A percentile compares a stretch with the other conserved stretches of the same genome.
phyloP scores from a whole-genome alignment of 768 basidiomycete species.

The Termitomyces sp. region DNA sequence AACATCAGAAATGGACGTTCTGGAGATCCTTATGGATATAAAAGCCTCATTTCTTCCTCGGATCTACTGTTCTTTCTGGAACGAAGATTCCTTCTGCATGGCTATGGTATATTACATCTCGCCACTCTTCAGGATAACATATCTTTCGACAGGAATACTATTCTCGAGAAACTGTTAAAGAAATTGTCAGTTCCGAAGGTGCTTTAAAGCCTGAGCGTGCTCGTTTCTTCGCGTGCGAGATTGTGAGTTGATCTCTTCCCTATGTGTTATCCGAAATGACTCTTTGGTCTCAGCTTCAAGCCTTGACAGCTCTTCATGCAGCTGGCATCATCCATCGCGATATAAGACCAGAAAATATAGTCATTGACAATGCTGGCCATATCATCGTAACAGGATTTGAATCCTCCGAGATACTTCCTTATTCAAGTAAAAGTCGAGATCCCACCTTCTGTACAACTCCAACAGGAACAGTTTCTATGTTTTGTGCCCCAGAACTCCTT shows the following conservation, averaged over 20 bases:
- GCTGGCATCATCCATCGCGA: slow-evolving; percentile 44
- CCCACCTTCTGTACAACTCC: slow-evolving; percentile 45
- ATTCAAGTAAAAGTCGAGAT: slow-evolving; percentile 15
- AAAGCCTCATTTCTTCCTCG: slow-evolving; percentile 33
- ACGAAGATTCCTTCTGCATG: slow-evolving; percentile 32
- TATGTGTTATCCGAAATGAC: neutral
- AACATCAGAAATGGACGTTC: slow-evolving; percentile 29
- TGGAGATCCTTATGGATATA: slow-evolving; percentile 31
- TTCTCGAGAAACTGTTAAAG: slow-evolving; percentile 25
- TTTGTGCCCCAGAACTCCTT: slow-evolving; percentile 50
- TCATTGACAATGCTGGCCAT: slow-evolving; percentile 43
- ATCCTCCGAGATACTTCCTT: slow-evolving; percentile 35
- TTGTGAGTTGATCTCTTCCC: slow-evolving; percentile 29
- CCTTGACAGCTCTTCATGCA: slow-evolving; percentile 39
- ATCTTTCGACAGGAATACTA: slow-evolving; percentile 27
- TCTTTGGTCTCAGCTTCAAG: slow-evolving; percentile 30
- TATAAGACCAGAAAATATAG: slow-evolving; percentile 40
- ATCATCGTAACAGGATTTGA: slow-evolving; percentile 41
- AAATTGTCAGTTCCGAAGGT: slow-evolving; percentile 28
- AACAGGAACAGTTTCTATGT: slow-evolving; percentile 17
- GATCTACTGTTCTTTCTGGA: slow-evolving; percentile 37
- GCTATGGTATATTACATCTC: slow-evolving; percentile 30
- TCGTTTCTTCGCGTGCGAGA: slow-evolving; percentile 43
- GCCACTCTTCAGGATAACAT: neutral
- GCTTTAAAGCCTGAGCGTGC: slow-evolving; percentile 31